phyloP scores from a whole-genome alignment of 305 asterid genomes.

The Petunia hybrid region DNA sequence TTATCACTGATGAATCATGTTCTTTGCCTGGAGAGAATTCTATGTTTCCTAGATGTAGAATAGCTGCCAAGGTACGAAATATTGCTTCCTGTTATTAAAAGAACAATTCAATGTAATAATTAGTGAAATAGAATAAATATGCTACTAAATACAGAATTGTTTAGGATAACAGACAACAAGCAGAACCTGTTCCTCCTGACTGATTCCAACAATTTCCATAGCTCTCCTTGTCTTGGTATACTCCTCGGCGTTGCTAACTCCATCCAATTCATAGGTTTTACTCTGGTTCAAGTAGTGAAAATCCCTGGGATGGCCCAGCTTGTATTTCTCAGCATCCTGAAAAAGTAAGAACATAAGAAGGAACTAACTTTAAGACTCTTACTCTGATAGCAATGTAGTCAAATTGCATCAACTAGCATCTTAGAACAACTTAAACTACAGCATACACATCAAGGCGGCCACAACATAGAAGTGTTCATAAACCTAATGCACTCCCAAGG shows the following conservation, averaged over 20 bases:
- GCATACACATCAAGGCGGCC: not conserved
- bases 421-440: conserved; percentile 14
- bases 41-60: conserved; percentile 91
- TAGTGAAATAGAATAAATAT: conserved; percentile 13
- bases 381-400: not conserved
- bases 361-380: conserved; percentile 13
- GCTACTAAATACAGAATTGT: conserved; percentile 17
- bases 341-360: conserved; percentile 32
- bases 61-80: conserved; percentile 97
- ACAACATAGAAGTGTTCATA: not conserved
- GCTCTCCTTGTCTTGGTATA: conserved; percentile 92
- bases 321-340: conserved; percentile 91
- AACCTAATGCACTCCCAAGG: conserved; percentile 2
- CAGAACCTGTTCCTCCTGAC: conserved; percentile 88
- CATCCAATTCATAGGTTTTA: conserved; percentile 81
- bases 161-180: conserved; percentile 7
- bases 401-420: not conserved
- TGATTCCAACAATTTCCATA: conserved; percentile 96
- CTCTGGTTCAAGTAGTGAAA: conserved; percentile 98
- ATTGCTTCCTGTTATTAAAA: conserved; percentile 77
- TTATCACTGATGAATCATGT: conserved; percentile 86
- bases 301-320: conserved; percentile 82
- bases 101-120: conserved; percentile 30
- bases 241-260: conserved; percentile 92
- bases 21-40: conserved; percentile 95